Conservation (phyloP, 257 asterid genomes). For the Solanum arcanum region DNA sequence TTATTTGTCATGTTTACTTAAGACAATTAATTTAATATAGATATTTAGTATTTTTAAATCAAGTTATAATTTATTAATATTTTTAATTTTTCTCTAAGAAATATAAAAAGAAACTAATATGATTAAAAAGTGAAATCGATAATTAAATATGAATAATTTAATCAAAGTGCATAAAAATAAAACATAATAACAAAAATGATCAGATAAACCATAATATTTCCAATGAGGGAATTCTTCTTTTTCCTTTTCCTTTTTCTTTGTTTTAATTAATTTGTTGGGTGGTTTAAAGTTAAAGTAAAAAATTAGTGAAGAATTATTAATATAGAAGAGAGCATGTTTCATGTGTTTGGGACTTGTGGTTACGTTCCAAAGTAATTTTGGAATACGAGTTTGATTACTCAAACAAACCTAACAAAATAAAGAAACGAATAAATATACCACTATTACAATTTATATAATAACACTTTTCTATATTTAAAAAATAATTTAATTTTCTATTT, state of each 20-base stretch:
- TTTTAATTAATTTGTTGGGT: neutral
- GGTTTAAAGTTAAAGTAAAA: neutral
- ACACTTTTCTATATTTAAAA: neutral
- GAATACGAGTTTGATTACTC: neutral
- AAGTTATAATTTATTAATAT: too few relatives aligned
- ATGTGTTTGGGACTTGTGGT: neutral
- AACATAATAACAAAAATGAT: neutral
- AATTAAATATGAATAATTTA: too few relatives aligned
- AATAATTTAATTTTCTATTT: neutral
- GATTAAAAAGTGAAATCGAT: neutral
- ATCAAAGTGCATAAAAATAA: too few relatives aligned
- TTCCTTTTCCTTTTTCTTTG: neutral
- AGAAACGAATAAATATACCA: neutral
- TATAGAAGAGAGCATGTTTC: neutral
- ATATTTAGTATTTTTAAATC: too few relatives aligned
- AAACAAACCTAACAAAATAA: neutral
- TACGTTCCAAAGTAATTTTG: neutral
- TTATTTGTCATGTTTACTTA: too few relatives aligned
- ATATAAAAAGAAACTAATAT: too few relatives aligned
- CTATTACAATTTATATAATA: neutral
- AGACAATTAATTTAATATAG: too few relatives aligned
- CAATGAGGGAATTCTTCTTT: neutral
- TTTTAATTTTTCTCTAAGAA: neutral
- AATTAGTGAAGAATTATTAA: neutral
- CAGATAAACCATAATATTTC: neutral